These are phyloP conservation scores for Didymella exigua DNA, from an alignment of 2,329 filamentous ascomycete genomes.

Conservation along the genomic window DNA sequence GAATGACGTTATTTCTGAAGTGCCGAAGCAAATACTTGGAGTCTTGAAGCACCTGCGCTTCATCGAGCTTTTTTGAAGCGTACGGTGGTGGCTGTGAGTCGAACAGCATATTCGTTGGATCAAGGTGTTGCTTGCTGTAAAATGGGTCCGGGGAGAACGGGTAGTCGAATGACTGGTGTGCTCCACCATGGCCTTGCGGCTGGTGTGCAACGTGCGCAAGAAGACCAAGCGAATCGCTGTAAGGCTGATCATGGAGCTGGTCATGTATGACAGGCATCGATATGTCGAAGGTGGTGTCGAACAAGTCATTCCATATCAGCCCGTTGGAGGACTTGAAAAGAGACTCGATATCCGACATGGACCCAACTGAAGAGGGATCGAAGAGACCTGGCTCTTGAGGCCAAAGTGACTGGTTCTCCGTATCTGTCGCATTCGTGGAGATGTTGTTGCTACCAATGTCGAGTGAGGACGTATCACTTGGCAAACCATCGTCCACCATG, in stretches of 20 bases:
- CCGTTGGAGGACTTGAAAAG: conserved; percentile 16
- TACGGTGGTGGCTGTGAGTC: conserved; percentile 14
- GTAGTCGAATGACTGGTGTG: background rate
- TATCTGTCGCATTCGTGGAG: background rate
- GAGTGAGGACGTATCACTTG: background rate
- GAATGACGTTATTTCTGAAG: conserved; percentile 19
- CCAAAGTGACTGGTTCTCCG: background rate
- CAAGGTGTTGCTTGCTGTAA: background rate
- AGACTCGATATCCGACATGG: conserved; percentile 18
- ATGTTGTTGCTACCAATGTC: background rate
- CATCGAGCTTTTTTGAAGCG: conserved; percentile 8
- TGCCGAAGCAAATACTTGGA: conserved; percentile 21
- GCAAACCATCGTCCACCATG: background rate
- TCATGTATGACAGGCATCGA: conserved; percentile 12
- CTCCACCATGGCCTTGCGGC: background rate
- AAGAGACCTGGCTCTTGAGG: conserved; percentile 4
- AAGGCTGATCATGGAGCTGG: conserved; percentile 5
- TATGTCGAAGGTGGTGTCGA: conserved; percentile 17
- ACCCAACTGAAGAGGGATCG: conserved; percentile 10
- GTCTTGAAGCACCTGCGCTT: conserved; percentile 14
- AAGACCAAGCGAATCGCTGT: conserved; percentile 9
- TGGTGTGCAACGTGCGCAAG: conserved; percentile 15
- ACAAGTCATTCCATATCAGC: conserved; percentile 20
- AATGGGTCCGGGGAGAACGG: background rate
- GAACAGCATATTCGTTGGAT: background rate